These are phyloP conservation scores for Oropetium thomaeum DNA, from an alignment of 176 grass and related monocot genomes.

Conservation along the genomic window DNA sequence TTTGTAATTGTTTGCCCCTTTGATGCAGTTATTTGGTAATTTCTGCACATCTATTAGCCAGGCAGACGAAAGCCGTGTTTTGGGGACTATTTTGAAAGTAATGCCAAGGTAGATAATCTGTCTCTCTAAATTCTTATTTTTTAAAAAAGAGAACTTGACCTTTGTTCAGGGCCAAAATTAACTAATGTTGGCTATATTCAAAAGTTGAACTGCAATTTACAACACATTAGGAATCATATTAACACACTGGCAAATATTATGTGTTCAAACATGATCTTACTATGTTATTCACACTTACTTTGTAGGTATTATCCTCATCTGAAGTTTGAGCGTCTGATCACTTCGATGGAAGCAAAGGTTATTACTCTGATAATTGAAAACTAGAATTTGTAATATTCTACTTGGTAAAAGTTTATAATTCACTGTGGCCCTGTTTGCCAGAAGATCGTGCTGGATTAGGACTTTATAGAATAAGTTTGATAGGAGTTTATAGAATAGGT, in stretches of 20 bases:
- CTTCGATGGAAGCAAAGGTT: slow-evolving; percentile 91
- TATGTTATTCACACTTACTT: slow-evolving; percentile 5
- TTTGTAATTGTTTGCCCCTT: slow-evolving; percentile 29
- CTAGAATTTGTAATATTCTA: not conserved
- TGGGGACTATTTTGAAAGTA: slow-evolving; percentile 60
- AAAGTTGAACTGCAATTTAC: not conserved
- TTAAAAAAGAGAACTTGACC: no score
- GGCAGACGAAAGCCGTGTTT: slow-evolving; percentile 31
- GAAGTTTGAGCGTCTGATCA: slow-evolving; percentile 61
- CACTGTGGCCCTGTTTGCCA: not conserved
- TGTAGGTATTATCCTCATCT: slow-evolving; percentile 85
- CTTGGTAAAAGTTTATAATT: slow-evolving; percentile 3
- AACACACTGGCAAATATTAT: not conserved
- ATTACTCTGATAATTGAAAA: slow-evolving; percentile 18
- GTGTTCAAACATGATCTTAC: not conserved
- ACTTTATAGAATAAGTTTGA: not conserved
- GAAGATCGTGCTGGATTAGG: not conserved
- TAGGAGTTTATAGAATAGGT: not conserved
- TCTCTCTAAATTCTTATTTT: not conserved
- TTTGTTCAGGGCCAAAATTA: no score
- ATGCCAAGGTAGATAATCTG: slow-evolving; percentile 44
- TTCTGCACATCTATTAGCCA: slow-evolving; percentile 53
- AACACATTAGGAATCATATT: not conserved
- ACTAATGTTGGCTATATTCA: not conserved
- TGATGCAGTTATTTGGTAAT: slow-evolving; percentile 58